Evolutionary conservation across 1,284 basidiomycete species (phyloP).

Genomic region (Entoloma clypeatum): DNA sequence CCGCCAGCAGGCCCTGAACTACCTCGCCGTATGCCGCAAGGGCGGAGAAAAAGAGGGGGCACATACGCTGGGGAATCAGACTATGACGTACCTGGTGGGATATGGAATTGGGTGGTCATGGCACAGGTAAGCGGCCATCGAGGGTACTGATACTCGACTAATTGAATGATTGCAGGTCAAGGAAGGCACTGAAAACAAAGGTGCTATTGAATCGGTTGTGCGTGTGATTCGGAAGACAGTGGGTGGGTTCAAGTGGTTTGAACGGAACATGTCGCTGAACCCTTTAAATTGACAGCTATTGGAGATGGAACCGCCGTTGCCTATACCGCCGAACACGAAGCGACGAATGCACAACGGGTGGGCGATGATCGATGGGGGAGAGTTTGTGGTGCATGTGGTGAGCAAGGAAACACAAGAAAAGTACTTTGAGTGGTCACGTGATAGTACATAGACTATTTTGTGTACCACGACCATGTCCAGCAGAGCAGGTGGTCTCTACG

Average conservation of each 20-base stretch:
- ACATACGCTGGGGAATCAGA: constrained; percentile 63
- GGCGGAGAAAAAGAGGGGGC: constrained; percentile 58
- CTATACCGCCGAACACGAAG: constrained; percentile 58
- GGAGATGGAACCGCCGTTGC: constrained; percentile 48
- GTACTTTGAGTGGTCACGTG: constrained; percentile 46
- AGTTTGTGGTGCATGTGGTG: constrained; percentile 72
- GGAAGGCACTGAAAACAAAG: constrained; percentile 74
- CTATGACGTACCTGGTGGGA: constrained; percentile 45
- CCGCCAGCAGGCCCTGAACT: constrained; percentile 51
- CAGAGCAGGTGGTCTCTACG: constrained; percentile 75
- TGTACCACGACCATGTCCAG: constrained; percentile 51
- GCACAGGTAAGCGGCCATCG: constrained; percentile 68
- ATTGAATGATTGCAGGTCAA: too few relatives aligned
- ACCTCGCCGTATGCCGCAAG: constrained; percentile 51
- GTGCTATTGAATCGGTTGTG: constrained; percentile 68
- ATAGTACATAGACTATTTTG: constrained; percentile 4
- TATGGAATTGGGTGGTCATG: constrained; percentile 73
- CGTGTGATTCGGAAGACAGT: constrained; percentile 64
- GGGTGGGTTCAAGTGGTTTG: constrained; percentile 23
- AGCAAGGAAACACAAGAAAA: constrained; percentile 58
- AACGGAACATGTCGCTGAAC: constrained; percentile 3
- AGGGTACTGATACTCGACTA: too few relatives aligned
- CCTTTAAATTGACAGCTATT: constrained; percentile 46
- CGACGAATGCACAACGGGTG: constrained; percentile 62
- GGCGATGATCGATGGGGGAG: constrained; percentile 76